Evolutionary conservation across 805 yeast genomes (phyloP).

Genomic region (Candida saitoana): DNA sequence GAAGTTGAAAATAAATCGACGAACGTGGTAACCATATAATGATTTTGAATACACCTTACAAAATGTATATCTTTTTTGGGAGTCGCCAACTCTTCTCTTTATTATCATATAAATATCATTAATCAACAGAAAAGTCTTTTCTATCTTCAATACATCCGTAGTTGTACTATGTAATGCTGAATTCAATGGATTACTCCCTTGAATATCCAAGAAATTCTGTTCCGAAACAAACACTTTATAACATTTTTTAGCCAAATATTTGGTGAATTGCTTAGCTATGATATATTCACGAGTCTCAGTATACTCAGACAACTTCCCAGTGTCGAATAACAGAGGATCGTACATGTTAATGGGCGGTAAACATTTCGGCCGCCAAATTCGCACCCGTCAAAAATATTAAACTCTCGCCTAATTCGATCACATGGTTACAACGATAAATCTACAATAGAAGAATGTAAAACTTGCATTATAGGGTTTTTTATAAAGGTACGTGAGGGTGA

Average conservation of each 20-base stretch:
- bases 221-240: neutral
- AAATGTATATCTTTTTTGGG: neutral
- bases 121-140: neutral
- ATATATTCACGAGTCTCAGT: neutral
- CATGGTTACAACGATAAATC: neutral
- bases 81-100: neutral
- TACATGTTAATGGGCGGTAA: neutral
- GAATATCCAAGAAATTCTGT: neutral
- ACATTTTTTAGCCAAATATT: neutral
- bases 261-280: neutral
- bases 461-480: neutral
- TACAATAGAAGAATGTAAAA: neutral
- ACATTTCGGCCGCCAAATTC: neutral
- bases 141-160: neutral
- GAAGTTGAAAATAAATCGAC: neutral
- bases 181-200: neutral
- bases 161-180: neutral
- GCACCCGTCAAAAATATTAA: neutral
- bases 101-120: neutral
- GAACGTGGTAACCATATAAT: neutral
- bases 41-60: neutral
- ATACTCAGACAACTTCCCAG: neutral
- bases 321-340: neutral
- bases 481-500: too few relatives aligned
- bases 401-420: neutral